Evolutionary conservation across 768 basidiomycete genomes (phyloP).

Genomic region (Daedalea quercina): DNA sequence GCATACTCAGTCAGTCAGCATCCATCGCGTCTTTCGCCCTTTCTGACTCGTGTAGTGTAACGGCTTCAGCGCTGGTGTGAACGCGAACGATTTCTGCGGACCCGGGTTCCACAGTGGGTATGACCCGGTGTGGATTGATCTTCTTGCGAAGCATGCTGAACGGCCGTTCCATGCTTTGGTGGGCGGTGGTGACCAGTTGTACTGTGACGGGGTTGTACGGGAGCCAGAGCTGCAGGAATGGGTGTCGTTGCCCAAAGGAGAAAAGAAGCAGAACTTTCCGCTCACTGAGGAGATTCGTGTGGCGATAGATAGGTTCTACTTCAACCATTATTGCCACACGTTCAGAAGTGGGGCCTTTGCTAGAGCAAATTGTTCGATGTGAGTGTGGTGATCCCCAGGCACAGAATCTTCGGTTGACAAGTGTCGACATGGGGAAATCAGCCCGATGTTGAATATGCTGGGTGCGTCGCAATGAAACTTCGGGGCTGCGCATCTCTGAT

Average conservation of each 20-base stretch:
- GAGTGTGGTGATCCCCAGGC: slow-evolving; percentile 21
- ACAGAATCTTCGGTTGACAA: too few relatives aligned
- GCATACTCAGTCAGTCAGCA: slow-evolving; percentile 61
- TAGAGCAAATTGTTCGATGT: slow-evolving; percentile 87
- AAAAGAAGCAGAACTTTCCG: slow-evolving; percentile 49
- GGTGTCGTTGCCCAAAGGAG: slow-evolving; percentile 53
- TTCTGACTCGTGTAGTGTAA: slow-evolving; percentile 53
- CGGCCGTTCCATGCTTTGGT: slow-evolving; percentile 86
- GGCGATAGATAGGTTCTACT: slow-evolving; percentile 83
- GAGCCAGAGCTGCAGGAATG: slow-evolving; percentile 90
- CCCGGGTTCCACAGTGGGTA: slow-evolving; percentile 77
- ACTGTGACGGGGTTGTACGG: slow-evolving; percentile 74
- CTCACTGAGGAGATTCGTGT: slow-evolving; percentile 66
- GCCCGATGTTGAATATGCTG: slow-evolving; percentile 85
- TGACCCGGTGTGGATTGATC: slow-evolving; percentile 90
- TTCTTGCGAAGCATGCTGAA: slow-evolving; percentile 76
- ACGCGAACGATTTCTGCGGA: slow-evolving; percentile 79
- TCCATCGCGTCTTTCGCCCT: background rate
- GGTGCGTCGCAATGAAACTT: slow-evolving; percentile 35
- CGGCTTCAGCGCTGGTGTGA: slow-evolving; percentile 84
- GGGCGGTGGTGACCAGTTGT: slow-evolving; percentile 92
- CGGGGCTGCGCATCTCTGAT: slow-evolving; percentile 2
- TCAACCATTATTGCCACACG: slow-evolving; percentile 83
- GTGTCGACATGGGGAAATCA: slow-evolving; percentile 50
- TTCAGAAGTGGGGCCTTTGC: slow-evolving; percentile 91